A percentile compares a stretch with the other conserved stretches of the same genome.
Conservation (phyloP, 768 basidiomycete genomes). For the Stropharia rugosoannulata region DNA sequence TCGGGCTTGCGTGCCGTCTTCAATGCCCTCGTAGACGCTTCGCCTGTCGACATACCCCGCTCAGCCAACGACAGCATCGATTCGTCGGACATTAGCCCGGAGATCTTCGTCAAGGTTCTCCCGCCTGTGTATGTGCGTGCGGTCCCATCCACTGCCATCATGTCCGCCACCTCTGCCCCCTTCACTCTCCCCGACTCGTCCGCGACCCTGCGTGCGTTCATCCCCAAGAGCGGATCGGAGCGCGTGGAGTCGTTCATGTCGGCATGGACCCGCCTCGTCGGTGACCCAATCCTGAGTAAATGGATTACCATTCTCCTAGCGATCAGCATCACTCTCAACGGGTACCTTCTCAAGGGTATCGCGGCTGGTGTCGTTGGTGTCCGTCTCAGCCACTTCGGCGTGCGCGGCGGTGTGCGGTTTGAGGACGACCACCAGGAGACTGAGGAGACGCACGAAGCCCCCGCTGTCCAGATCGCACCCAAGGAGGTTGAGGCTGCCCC, state of each 20-base stretch:
- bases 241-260: constrained; percentile 85
- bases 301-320: constrained; percentile 91
- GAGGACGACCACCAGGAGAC: constrained; percentile 23
- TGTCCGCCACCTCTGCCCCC: neutral
- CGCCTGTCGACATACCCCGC: constrained; percentile 14
- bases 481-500: neutral
- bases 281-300: constrained; percentile 91
- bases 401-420: constrained; percentile 27
- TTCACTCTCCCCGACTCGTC: constrained; percentile 1
- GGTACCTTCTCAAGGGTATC: constrained; percentile 88
- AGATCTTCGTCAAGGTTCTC: constrained; percentile 24
- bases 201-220: neutral
- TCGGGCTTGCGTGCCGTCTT: constrained; percentile 60
- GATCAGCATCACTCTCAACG: constrained; percentile 86
- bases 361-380: constrained; percentile 49
- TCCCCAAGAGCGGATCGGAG: constrained; percentile 36
- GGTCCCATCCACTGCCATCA: constrained; percentile 24
- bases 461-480: constrained; percentile 5
- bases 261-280: constrained; percentile 87
- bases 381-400: constrained; percentile 20
- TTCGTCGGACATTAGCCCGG: constrained; percentile 4
- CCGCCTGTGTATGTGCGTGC: constrained; percentile 21
- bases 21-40: constrained; percentile 48
- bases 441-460: constrained; percentile 24
- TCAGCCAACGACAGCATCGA: constrained; percentile 1